Percentiles rank a stretch among this genome's conserved stretches.
Conservation (phyloP, 352 stramenopile species). For the Phytophthora megakarya region DNA sequence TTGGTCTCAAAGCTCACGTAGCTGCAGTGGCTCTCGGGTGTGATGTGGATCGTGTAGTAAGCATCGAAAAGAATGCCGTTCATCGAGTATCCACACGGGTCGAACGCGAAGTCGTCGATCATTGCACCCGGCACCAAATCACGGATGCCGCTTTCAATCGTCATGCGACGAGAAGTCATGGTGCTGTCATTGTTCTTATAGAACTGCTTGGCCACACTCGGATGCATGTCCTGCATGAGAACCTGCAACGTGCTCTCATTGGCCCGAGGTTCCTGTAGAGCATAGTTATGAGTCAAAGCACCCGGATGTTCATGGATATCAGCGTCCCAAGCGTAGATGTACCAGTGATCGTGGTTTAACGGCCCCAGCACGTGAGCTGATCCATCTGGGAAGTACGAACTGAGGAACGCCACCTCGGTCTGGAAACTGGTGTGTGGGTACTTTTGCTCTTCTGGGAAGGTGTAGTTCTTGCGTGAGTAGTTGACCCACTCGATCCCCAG, state of each 20-base stretch:
- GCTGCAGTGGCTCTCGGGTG: conserved; percentile 96
- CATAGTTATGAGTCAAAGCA: conserved; percentile 18
- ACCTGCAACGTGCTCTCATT: conserved; percentile 83
- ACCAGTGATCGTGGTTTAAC: conserved; percentile 99
- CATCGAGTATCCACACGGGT: conserved; percentile 99
- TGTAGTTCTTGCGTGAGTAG: conserved; percentile 99
- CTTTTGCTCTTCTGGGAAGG: conserved; percentile 97
- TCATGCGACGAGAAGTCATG: conserved; percentile 91
- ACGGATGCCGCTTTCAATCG: conserved; percentile 94
- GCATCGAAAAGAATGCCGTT: conserved; percentile 98
- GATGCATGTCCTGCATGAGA: conserved; percentile 89
- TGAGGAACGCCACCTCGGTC: conserved; percentile 97
- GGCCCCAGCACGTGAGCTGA: conserved; percentile 91
- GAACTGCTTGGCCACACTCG: conserved; percentile 82
- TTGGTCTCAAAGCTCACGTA: conserved; percentile 99
- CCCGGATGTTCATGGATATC: conserved; percentile 73
- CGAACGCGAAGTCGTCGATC: conserved; percentile 98
- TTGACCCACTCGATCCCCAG: conserved; percentile 98
- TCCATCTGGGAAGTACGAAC: conserved; percentile 86
- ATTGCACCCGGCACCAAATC: conserved; percentile 94
- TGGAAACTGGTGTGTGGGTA: conserved; percentile 97
- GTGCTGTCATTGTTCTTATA: conserved; percentile 76
- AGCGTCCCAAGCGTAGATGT: conserved; percentile 97
- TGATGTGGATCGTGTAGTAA: conserved; percentile 99
- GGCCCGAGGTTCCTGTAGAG: conserved; percentile 22